Conservation (phyloP, 139 green algal species). For the Asterochloris erici region DNA sequence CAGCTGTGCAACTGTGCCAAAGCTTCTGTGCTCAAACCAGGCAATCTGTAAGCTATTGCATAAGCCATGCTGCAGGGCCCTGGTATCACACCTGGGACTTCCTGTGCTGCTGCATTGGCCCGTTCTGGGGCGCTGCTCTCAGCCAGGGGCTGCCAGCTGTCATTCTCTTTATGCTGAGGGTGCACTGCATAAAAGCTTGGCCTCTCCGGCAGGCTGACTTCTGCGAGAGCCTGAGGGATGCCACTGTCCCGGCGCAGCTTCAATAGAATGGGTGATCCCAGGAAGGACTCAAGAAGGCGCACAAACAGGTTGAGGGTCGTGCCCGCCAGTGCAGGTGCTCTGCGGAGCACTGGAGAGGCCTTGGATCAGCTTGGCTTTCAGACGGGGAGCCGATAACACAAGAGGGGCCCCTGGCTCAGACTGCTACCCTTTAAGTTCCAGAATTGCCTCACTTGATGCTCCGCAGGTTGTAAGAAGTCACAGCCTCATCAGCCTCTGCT, state of each 20-base stretch:
- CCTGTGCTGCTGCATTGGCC: background rate
- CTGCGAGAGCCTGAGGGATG: conserved; percentile 24
- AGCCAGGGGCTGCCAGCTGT: no score
- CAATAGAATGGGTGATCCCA: conserved; percentile 12
- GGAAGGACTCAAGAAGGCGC: conserved; percentile 16
- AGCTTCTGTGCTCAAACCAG: background rate
- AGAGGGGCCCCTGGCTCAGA: no score
- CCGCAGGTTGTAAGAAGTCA: no score
- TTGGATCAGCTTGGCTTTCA: no score
- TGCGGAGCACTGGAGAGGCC: background rate
- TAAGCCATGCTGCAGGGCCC: background rate
- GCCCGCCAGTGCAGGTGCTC: conserved; percentile 13
- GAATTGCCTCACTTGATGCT: no score
- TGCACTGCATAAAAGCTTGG: background rate
- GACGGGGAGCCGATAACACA: no score
- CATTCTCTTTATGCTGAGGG: background rate
- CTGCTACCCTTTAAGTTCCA: no score
- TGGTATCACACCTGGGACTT: background rate
- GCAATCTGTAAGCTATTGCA: background rate
- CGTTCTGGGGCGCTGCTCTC: background rate
- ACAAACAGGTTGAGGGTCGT: conserved; percentile 15
- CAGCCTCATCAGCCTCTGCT: no score
- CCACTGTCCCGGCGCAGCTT: conserved; percentile 24
- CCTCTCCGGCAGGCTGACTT: background rate
- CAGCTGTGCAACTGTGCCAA: no score